Base-by-base conservation (phyloP, 2,329 filamentous ascomycete genomes). In the Pestalotiopsis sp. region DNA sequence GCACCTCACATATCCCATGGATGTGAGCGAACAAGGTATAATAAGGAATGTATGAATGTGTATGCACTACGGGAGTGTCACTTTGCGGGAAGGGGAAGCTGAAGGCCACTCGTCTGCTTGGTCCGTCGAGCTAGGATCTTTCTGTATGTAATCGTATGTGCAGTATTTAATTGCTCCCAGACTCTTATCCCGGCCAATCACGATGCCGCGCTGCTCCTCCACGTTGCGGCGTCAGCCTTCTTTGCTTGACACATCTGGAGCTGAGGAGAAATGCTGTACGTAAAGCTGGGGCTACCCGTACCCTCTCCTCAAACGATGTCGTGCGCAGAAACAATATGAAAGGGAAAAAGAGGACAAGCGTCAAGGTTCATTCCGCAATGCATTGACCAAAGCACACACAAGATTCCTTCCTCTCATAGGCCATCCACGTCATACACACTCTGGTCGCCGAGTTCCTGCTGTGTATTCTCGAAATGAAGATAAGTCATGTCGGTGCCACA, bases 211-310 rank as follows among this genome's bases (percentile, higher is more conserved):
- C 11, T 17, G 17, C 27, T 36, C 62, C 63, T 66, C 63, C 63
- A 57, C 63, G 63, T 66, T 58, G 63, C 63, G 41, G 45, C 45
- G 45, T 52, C 45, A 52, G 45, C 45, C 45, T 52, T 52, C 45
- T 52, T 52, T 52, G 45, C 45, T 52, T 52, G 45, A 52, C 45
- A 52, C 45, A 23, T 36, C 60, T 52, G 45, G 45, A 52, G 45
- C 45, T 52, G 45, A 52, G 45, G 45, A 52, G 38, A 63, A 27
- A 59, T 59, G 61, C 23, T 31, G n/a, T 23, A 27, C 57, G 23
- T 27, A 36, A 59, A 59, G 23, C 17, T 59, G 25, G 57, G 60
- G 27, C 60, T 27, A 14, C 20, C 25, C 23, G 31, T 36, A 36
- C 31, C 31, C 31, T 36, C 31, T 36, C 31, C 7, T 36, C 6